A percentile compares a stretch with the other conserved stretches of the same genome.
Conservation (phyloP, 345 rosid species). For the Adansonia digitata region DNA sequence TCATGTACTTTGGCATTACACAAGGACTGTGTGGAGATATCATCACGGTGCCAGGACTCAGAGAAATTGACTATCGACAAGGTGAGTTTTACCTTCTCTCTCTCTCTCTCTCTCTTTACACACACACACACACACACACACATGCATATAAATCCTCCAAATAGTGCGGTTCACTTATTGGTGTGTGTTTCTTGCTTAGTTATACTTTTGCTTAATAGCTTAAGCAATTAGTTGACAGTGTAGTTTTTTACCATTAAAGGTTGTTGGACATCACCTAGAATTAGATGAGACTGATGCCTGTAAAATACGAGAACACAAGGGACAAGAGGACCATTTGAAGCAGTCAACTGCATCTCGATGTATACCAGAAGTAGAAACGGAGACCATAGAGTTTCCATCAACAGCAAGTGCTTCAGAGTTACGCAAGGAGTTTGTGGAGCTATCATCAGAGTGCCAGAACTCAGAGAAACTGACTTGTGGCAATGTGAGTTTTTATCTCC, state of each 20-base stretch:
- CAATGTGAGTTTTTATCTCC: slow-evolving; percentile 18
- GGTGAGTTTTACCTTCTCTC: slow-evolving; percentile 14
- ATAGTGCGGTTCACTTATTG: neutral
- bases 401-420: neutral
- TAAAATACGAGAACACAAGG: slow-evolving; percentile 4
- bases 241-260: slow-evolving; percentile 11
- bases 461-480: neutral
- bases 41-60: neutral
- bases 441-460: neutral
- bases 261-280: slow-evolving; percentile 14
- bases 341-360: neutral
- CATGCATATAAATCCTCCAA: no score
- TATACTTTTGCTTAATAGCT: no score
- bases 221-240: neutral
- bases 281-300: neutral
- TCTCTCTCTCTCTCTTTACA: no score
- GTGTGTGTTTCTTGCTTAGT: slow-evolving; percentile 13
- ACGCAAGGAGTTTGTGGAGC: neutral
- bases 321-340: neutral
- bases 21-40: neutral
- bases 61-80: neutral
- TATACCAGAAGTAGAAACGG: slow-evolving; percentile 7
- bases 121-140: no score
- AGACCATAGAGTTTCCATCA: neutral
- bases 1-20: neutral